A percentile compares a stretch with the other conserved stretches of the same genome.
Evolutionary conservation across 2,329 filamentous ascomycete genomes (phyloP).

Genomic region (Ascochyta rabiei): DNA sequence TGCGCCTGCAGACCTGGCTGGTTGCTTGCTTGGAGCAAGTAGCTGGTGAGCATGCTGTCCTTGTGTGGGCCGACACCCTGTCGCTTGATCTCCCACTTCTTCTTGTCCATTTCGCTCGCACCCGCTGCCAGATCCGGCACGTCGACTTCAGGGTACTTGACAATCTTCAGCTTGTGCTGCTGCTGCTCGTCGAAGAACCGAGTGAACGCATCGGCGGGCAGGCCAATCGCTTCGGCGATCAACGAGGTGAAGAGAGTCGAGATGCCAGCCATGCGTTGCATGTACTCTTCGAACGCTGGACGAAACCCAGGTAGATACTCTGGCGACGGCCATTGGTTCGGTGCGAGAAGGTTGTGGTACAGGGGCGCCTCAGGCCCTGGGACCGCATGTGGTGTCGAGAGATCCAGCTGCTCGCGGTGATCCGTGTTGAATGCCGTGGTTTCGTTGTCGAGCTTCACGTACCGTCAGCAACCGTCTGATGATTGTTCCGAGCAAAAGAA

Average conservation of each 20-base stretch:
- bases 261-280: constrained; percentile 73
- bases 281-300: constrained; percentile 73
- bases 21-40: constrained; percentile 78
- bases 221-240: constrained; percentile 81
- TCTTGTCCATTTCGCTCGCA: constrained; percentile 43
- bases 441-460: constrained; percentile 58
- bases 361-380: constrained; percentile 67
- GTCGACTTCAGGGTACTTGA: constrained; percentile 76
- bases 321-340: constrained; percentile 76
- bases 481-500: not conserved
- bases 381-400: constrained; percentile 77
- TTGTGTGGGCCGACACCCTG: constrained; percentile 79
- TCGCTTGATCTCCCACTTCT: constrained; percentile 60
- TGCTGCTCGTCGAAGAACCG: constrained; percentile 74
- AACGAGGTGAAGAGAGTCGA: constrained; percentile 77
- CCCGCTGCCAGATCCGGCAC: constrained; percentile 35
- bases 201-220: constrained; percentile 72
- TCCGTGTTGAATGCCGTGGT: constrained; percentile 76
- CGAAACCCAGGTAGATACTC: constrained; percentile 70
- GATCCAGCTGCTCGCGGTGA: constrained; percentile 85
- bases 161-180: constrained; percentile 90
- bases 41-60: constrained; percentile 82
- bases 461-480: constrained; percentile 30
- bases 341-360: constrained; percentile 78
- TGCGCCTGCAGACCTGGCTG: constrained; percentile 83